phyloP scores from a whole-genome alignment of 164 flowering plant species.

The Euptelea pleiosperma region DNA sequence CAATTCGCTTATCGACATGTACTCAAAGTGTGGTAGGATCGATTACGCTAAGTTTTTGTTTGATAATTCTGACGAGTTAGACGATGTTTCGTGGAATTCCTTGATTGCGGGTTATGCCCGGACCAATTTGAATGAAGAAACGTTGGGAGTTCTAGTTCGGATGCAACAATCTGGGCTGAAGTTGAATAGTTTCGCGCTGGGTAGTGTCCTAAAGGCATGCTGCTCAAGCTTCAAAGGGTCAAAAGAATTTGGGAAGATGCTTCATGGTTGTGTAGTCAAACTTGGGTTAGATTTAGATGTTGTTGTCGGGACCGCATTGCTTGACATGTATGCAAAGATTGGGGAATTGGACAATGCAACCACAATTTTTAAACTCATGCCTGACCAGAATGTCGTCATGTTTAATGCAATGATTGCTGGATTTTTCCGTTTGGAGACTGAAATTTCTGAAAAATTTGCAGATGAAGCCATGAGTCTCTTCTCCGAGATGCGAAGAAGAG shows the following conservation, averaged over 20 bases:
- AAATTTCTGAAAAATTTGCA: conserved; percentile 19
- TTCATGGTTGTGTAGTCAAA: conserved; percentile 39
- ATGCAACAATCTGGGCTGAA: conserved; percentile 48
- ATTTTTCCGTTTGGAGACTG: conserved; percentile 25
- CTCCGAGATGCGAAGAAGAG: conserved; percentile 36
- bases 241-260: conserved; percentile 33
- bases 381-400: conserved; percentile 40
- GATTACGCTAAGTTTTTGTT: conserved; percentile 44
- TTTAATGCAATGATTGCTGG: conserved; percentile 68
- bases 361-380: conserved; percentile 35
- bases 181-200: conserved; percentile 40
- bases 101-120: conserved; percentile 46
- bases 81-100: conserved; percentile 59
- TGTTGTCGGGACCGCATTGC: conserved; percentile 53
- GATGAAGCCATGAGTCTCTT: conserved; percentile 43
- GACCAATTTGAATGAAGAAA: conserved; percentile 30
- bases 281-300: conserved; percentile 42
- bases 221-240: conserved; percentile 18
- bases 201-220: conserved; percentile 55
- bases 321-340: conserved; percentile 56
- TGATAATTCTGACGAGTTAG: conserved; percentile 37
- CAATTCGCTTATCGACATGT: conserved; percentile 53
- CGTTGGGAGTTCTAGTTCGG: conserved; percentile 27
- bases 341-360: conserved; percentile 35
- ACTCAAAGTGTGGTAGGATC: conserved; percentile 44